Evolutionary conservation across 2,329 filamentous ascomycete genomes (phyloP), one percentile per base, ranked within the genome.

Genomic region (Aspergillus cejpii): DNA sequence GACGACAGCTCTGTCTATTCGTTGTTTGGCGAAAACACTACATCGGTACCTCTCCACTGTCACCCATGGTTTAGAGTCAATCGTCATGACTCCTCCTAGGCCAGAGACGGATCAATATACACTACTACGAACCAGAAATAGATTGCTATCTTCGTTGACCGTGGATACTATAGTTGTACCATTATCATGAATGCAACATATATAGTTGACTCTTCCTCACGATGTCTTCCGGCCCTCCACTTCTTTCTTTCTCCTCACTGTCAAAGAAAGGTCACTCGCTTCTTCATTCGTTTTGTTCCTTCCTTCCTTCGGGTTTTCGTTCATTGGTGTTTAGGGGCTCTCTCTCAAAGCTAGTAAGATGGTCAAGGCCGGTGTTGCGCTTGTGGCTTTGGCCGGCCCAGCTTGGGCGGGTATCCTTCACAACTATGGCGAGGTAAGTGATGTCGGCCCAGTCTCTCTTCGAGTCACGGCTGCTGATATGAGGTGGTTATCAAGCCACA

Each of bases 381-480:
- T 67, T 44, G 48, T 67, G 55, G 63, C 61, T 41, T 54, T 67
- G 49, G 58, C 62, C 45, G 57, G 57, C 54, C 63, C 63, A 31
- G 63, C 60, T 37, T 56, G 67, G 38, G 64, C 62, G 39, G 63
- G 62, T 52, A 56, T 67, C 37, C 57, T 64, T 40, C 52, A 59
- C 39, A 43, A 48, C 5, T 34, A 43, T 41, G 39, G 39, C 39
- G 27, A 53, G 31, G 47, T 46, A 45, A 36, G 43, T 27, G 19
- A 20, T 10, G 33, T 19, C 7, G 3, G 14, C 12, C 8, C 7
- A 36, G 7, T 10, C 12, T n/a, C 8, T n/a, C 15, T 19, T 12
- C 17, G 15, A 10, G 5, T 34, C 5, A 10, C 10, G 11, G 14
- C 15, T 15, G 17, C 31, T 34, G 17, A 34, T 10, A 34, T 5